Evolutionary conservation across 345 rosid species (phyloP), one percentile per base, ranked within the genome.

Genomic region (Lenwebbia sp.): DNA sequence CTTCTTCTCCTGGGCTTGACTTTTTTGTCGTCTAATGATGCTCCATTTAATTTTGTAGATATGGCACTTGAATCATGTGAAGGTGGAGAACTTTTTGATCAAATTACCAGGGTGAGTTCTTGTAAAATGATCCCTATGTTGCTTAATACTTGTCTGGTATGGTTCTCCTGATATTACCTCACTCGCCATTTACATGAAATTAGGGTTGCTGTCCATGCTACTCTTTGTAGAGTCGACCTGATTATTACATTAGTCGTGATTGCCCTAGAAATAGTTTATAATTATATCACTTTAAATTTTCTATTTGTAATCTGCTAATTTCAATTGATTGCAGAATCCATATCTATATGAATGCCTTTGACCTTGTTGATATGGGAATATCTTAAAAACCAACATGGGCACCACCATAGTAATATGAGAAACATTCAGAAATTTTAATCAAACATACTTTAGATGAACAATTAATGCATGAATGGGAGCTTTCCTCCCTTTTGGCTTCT

Each of bases 61-160:
- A 96, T 97, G 99, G 99, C 99, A 50, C 99, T 96, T 83, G 99
- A 97, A 90, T 96, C 99, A 82, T 96, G 99, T 44, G 98, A 97
- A 91, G 99, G 98, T 41, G 99, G 99, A 82, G 99, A 96, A 87
- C 98, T 95, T 90, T 97, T 97, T 84, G 99, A 97, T 91, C 99
- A 97, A 92, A 95, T 97, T 90, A 96, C 98, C 56, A 91, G 98
- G 90, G 99, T 96, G 94, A 93, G 97, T 88, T 88, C 54, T 22
- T 49, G 87, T 87, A 15, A 82, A 53, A 33, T 41, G 57, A 23
- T 21, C 28, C 26, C 40, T 54, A 51, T 55, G 55, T 83, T 86
- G n/a, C 75, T 33, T 70, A 56, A 54, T 58, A 33, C 86, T 57
- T n/a, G 57, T 81, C 15, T 44, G 74, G 65, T 40, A 58, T 85